Evolutionary conservation across 2,329 filamentous ascomycete species (phyloP), one percentile per base, ranked within the genome.

Genomic region (Phaeosphaeriaceae sp.): DNA sequence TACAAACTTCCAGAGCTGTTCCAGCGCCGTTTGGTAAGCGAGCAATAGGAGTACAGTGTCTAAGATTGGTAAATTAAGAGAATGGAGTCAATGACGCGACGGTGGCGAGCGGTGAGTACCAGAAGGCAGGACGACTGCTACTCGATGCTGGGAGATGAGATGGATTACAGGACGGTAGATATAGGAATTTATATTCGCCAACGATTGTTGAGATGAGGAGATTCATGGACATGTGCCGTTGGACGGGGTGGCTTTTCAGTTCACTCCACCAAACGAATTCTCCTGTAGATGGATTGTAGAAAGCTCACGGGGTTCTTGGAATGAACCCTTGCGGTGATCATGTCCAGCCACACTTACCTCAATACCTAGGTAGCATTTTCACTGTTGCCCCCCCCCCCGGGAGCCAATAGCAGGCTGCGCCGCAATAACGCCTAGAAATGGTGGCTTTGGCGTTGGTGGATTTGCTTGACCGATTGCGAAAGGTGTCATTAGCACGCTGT

Each of bases 291-390:
- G 53, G 61, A 70, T 65, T 66, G 66, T 65, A 62, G 62, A 26
- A 26, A 60, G 55, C 43, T 51, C 49, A 47, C 58, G 53, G 52
- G 45, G 54, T 57, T 64, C 67, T 61, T 63, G 60, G 62, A 68
- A 67, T 56, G 41, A 66, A 63, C 61, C 66, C 54, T 63, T 62
- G 54, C 49, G 62, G 42, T 49, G 60, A 71, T 70, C 64, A 56
- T 59, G 51, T 66, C 66, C 60, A 67, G 60, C 58, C 64, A 62
- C 57, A 41, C 53, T 62, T 52, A 66, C 60, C 63, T 61, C 52
- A 20, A 40, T 43, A 66, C 60, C 63, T 61, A 51, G 17, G 37
- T 43, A 42, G 46, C 38, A 58, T 60, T 52, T 42, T 60, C 34
- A 34, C 52, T 56, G 52, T n/a, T n/a, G 28, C 28, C 18, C 15